Percentiles rank a stretch among this genome's conserved stretches.
Conservation (phyloP, 768 basidiomycete genomes). For the Amanita molliuscula region DNA sequence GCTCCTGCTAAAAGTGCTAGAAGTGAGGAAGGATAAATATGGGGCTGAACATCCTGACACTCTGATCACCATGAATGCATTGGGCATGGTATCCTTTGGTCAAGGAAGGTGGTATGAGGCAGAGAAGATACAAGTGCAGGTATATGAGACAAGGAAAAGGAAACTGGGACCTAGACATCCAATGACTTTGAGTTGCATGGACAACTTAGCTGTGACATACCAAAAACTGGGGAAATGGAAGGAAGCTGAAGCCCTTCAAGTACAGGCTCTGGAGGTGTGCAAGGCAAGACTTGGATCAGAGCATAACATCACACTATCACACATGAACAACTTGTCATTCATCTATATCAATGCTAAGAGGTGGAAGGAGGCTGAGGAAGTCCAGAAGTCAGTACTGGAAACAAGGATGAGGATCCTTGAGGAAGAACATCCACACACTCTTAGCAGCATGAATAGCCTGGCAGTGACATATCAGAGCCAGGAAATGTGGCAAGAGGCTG, state of each 20-base stretch:
- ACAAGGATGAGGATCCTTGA: background rate
- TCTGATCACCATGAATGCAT: background rate
- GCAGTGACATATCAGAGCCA: background rate
- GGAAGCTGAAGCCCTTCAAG: constrained; percentile 5
- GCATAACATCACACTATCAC: background rate
- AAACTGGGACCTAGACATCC: background rate
- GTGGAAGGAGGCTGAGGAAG: background rate
- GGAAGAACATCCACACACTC: background rate
- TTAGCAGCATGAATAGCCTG: background rate
- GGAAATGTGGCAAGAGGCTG: too few relatives aligned
- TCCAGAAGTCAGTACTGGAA: background rate
- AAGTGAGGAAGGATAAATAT: background rate
- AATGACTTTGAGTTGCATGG: constrained; percentile 4
- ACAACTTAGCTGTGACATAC: constrained; percentile 7
- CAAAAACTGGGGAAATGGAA: background rate
- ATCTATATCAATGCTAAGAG: background rate
- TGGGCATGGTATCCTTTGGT: background rate
- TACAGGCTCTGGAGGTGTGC: constrained; percentile 5
- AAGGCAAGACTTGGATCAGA: background rate
- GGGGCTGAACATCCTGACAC: background rate
- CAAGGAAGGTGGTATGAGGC: background rate
- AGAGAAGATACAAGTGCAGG: background rate
- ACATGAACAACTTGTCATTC: background rate
- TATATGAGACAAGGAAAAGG: background rate
- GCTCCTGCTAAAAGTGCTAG: background rate